Conservation (phyloP, 805 yeast species). For the Monosporozyma aquatica region DNA sequence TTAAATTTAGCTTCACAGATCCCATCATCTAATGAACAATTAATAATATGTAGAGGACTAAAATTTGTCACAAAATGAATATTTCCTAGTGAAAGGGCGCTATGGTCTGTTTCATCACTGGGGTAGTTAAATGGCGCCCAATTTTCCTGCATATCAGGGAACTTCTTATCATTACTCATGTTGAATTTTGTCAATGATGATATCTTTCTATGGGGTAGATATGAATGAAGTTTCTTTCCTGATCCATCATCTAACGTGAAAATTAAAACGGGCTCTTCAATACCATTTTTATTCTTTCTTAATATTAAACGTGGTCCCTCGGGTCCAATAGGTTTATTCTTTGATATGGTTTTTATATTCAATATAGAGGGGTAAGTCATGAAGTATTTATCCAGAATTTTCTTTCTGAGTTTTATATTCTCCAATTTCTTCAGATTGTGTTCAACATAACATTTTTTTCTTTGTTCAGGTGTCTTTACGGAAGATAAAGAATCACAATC, state of each 20-base stretch:
- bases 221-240: conserved; percentile 4
- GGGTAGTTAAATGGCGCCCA: conserved; percentile 13
- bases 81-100: conserved; percentile 16
- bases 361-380: conserved; percentile 9
- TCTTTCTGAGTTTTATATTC: conserved; percentile 7
- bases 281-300: conserved; percentile 1
- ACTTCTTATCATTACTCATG: background rate
- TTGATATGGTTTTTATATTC: conserved; percentile 2
- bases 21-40: conserved; percentile 18
- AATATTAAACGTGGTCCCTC: conserved; percentile 9
- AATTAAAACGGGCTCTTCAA: conserved; percentile 8
- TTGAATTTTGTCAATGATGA: conserved; percentile 2
- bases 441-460: conserved; percentile 9
- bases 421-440: conserved; percentile 13
- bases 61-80: conserved; percentile 7
- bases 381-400: conserved; percentile 4
- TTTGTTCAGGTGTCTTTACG: background rate
- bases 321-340: conserved; percentile 4
- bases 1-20: conserved; percentile 13
- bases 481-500: conserved; percentile 18
- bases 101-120: background rate
- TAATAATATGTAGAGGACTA: conserved; percentile 9
- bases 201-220: conserved; percentile 7
- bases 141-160: conserved; percentile 6
- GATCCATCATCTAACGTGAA: conserved; percentile 6